Conservation (phyloP, 352 stramenopile genomes). For the Pythium folliculosum region DNA sequence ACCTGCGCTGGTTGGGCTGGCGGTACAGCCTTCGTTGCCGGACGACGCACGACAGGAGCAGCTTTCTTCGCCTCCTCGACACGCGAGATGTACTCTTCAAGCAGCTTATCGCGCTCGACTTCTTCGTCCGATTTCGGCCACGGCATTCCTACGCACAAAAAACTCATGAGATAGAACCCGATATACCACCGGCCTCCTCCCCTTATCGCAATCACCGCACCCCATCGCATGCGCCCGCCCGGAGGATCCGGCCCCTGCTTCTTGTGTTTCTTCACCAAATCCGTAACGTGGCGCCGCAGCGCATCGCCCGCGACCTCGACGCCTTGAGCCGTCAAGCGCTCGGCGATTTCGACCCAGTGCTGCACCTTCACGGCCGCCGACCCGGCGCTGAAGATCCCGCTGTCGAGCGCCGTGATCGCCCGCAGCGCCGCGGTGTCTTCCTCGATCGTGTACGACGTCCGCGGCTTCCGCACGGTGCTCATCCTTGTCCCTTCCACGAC, state of each 20-base stretch:
- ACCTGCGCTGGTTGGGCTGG: background rate
- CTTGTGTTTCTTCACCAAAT: constrained; percentile 20
- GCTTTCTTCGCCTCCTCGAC: constrained; percentile 2
- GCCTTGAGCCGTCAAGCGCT: background rate
- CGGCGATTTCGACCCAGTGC: background rate
- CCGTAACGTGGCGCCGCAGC: constrained; percentile 11
- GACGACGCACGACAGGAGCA: background rate
- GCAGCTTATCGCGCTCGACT: constrained; percentile 16
- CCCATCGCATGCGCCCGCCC: constrained; percentile 20
- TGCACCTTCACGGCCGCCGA: constrained; percentile 9
- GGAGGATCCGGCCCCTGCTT: background rate
- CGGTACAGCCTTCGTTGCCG: background rate
- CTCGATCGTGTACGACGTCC: constrained; percentile 6
- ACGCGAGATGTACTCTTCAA: constrained; percentile 1
- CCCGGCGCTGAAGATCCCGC: background rate
- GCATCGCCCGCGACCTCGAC: constrained; percentile 5
- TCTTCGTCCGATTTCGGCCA: constrained; percentile 23
- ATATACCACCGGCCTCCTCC: background rate
- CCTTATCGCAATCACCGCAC: background rate
- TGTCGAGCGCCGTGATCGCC: background rate
- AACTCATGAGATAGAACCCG: background rate
- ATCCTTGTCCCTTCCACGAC: background rate
- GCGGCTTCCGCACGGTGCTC: constrained; percentile 11
- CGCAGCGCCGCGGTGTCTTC: constrained; percentile 8
- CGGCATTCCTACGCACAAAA: constrained; percentile 5